Conservation (phyloP, 108 stramenopile species). For the Licmophora abbreviata region DNA sequence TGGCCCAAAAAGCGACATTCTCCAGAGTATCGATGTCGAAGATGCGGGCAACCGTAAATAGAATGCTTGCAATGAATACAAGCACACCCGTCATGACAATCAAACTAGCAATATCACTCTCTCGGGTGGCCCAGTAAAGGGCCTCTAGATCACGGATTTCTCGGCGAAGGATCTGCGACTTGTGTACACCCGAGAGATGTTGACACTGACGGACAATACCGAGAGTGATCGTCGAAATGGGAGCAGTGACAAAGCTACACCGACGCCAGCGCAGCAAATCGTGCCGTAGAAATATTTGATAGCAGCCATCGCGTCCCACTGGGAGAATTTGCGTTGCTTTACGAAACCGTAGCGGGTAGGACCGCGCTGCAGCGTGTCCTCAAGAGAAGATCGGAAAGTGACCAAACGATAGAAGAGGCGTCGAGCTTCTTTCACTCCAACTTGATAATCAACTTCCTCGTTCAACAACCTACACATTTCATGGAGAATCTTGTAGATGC, state of each 20-base stretch:
- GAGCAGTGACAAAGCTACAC: conserved; percentile 2
- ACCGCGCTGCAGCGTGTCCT: conserved; percentile 19
- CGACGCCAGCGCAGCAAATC: conserved; percentile 9
- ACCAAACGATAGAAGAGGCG: conserved; percentile 14
- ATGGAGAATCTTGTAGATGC: conserved; percentile 10
- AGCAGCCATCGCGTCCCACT: conserved; percentile 9
- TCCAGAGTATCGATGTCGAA: conserved; percentile 1
- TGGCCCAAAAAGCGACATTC: conserved; percentile 8
- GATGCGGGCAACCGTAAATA: conserved; percentile 14
- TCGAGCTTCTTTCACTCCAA: not conserved
- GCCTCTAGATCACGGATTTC: conserved; percentile 16
- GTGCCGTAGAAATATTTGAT: conserved; percentile 13
- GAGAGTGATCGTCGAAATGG: conserved; percentile 13
- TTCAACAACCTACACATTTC: conserved; percentile 6
- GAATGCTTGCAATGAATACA: conserved; percentile 10
- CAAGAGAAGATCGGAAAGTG: conserved; percentile 9
- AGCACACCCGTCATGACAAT: conserved; percentile 13
- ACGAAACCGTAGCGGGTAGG: conserved; percentile 14
- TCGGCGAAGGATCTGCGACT: conserved; percentile 11
- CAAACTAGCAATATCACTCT: conserved; percentile 17
- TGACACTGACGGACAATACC: conserved; percentile 14
- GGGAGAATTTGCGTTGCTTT: conserved; percentile 7
- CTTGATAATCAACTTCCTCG: not conserved
- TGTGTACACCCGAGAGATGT: conserved; percentile 6
- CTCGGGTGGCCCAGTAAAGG: conserved; percentile 22